Percentiles rank a stretch among this genome's conserved stretches.
Evolutionary conservation across 2,329 filamentous ascomycete genomes (phyloP).

Genomic region (Zymoseptoria tritici): DNA sequence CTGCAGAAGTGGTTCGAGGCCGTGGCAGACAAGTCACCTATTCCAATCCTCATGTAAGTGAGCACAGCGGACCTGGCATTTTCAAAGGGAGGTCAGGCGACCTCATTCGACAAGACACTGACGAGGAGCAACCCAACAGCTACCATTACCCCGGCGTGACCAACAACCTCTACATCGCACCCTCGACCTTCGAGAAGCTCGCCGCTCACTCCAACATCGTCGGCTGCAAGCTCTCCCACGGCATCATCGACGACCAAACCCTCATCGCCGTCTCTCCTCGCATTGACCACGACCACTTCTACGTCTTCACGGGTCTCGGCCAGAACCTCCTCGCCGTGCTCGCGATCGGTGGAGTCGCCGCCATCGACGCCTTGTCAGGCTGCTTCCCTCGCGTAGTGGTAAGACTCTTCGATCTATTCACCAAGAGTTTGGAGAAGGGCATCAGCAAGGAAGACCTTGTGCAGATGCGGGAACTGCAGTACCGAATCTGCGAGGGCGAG

Average conservation of each 20-base stretch:
- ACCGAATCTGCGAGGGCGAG: conserved; percentile 53
- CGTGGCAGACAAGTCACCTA: conserved; percentile 52
- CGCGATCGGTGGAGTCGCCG: conserved; percentile 55
- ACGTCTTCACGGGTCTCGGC: conserved; percentile 57
- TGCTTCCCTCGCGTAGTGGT: conserved; percentile 58
- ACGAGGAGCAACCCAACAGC: conserved; percentile 26
- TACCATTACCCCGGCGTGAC: conserved; percentile 62
- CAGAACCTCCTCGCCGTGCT: conserved; percentile 59
- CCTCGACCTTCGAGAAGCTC: conserved; percentile 52
- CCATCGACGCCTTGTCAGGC: conserved; percentile 59
- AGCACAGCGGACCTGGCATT: not conserved
- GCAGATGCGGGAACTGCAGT: conserved; percentile 52
- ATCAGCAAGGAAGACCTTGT: conserved; percentile 35
- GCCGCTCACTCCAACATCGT: conserved; percentile 59
- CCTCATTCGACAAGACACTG: not conserved
- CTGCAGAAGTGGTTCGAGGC: conserved; percentile 54
- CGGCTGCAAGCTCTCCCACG: conserved; percentile 62
- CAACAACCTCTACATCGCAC: conserved; percentile 54
- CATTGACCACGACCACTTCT: conserved; percentile 54
- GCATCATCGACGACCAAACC: conserved; percentile 56
- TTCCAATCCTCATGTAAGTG: conserved; percentile 54
- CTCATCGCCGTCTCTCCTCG: conserved; percentile 53
- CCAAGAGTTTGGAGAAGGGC: conserved; percentile 35
- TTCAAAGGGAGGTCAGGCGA: not conserved
- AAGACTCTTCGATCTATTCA: conserved; percentile 47